These are phyloP conservation scores for Aphanoascus verrucosus DNA, from an alignment of 2,329 filamentous ascomycete species.

Conservation along the genomic window DNA sequence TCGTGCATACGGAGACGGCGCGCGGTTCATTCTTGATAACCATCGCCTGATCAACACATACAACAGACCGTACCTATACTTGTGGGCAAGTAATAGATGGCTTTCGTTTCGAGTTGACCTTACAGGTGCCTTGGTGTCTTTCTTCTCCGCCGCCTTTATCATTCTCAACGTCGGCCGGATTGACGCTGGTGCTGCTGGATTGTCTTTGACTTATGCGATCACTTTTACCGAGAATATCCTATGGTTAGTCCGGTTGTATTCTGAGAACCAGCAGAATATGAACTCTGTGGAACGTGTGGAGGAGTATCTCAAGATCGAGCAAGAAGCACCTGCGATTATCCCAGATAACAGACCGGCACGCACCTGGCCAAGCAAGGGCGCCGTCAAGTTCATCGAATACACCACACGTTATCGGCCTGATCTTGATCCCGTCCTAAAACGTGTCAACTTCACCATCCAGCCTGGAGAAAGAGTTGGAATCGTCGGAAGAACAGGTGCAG, in stretches of 20 bases:
- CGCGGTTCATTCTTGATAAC: conserved; percentile 88
- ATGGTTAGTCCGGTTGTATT: conserved; percentile 90
- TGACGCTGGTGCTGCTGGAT: conserved; percentile 81
- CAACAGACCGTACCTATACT: conserved; percentile 83
- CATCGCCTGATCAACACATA: conserved; percentile 79
- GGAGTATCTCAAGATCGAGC: conserved; percentile 92
- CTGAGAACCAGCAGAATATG: conserved; percentile 97
- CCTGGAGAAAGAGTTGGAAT: conserved; percentile 90
- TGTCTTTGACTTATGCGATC: conserved; percentile 90
- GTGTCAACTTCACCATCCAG: conserved; percentile 75
- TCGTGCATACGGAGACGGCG: conserved; percentile 87
- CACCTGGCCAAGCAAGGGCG: conserved; percentile 76
- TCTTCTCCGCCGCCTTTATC: conserved; percentile 87
- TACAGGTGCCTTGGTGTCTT: conserved; percentile 80
- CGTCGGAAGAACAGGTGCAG: conserved; percentile 87
- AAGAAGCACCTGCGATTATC: conserved; percentile 71
- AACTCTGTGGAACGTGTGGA: conserved; percentile 96
- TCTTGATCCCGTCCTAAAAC: conserved; percentile 72
- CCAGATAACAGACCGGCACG: conserved; percentile 64
- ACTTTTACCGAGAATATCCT: conserved; percentile 94
- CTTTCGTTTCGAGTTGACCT: conserved; percentile 85
- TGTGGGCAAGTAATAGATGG: conserved; percentile 97
- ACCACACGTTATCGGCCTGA: conserved; percentile 80
- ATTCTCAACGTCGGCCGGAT: conserved; percentile 71
- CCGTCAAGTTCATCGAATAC: conserved; percentile 80